Evolutionary conservation across 2,329 filamentous ascomycete genomes (phyloP), one percentile per base, ranked within the genome.

Genomic region (Cladosporium sp.): DNA sequence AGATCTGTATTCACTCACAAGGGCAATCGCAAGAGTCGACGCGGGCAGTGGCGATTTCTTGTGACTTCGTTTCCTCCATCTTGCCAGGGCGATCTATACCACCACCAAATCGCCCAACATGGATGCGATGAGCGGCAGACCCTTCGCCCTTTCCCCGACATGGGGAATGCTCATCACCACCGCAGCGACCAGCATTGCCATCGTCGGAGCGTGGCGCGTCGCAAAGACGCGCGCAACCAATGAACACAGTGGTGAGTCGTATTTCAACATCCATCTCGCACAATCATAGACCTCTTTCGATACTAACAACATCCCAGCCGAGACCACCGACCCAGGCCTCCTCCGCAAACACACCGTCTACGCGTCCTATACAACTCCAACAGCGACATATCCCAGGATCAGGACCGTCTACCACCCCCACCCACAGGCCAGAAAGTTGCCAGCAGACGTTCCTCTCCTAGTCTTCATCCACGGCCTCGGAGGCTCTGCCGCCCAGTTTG

Each of bases 391-490:
- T 66, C 79, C 83, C 2, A 80, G 78, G 27, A 78, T 97, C 56
- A 83, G 92, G 51, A 84, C 91, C 38, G 96, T 97, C 68, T 91
- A 86, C 70, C 82, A 86, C 51, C 81, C 82, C 49, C 93, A 96
- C 69, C 80, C 84, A 17, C 89, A 96, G 63, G 83, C 85, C n/a
- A 80, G 84, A 53, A 88, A 93, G 66, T 77, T 97, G 3, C 89
- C 89, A 2, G 79, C 75, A 37, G 77, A 83, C 54, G 71, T 96
- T 9, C 93, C 93, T 1, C 73, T 99, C 8, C 73, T 97, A 3
- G 90, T 97, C 38, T 96, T 95, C 64, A 77, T 97, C 51, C 93
- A 97, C 64, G 93, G 93, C 1, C 78, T 97, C 8, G 93, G 92
- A n/a, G 93, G 93, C 43, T 95, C 89, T 1, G 80, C 90, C 19